Base-by-base conservation (phyloP, 2,329 filamentous ascomycete species). In the Aspergillus sclerotialis region DNA sequence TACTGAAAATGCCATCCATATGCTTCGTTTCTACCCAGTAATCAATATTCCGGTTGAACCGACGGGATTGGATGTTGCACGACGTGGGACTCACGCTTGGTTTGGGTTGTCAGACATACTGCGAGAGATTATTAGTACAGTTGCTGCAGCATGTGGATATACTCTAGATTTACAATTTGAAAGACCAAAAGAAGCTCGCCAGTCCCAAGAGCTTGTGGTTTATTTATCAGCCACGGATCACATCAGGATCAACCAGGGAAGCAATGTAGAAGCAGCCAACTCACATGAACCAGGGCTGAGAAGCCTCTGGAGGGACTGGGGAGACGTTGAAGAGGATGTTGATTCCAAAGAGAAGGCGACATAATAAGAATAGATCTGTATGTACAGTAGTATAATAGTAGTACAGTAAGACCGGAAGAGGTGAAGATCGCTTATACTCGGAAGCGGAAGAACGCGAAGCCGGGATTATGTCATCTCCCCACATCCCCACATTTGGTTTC, bases 1-100 rank as follows among this genome's bases (percentile, higher is more conserved):
- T 76, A 80, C 59, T 80, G 76, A 40, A 80, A 70, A 50, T 81
- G 76, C 75, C 76, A 80, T 45, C 77, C 77, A 55, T 76, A 80
- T 23, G 73, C 72, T 10, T 74, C 63, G 44, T 74, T 78, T 27
- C 68, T 75, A 38, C 15, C 6, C 11, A 29, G 17, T 6, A 21
- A 32, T 40, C 17, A 42, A 34, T 23, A 12, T 15, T n/a, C n/a
- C 19, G 25, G 14, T 5, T n/a, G 7, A 29, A 14, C 15, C 11
- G 6, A 18, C 17, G 17, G 14, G 18, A 29, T 25, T 14, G 10
- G 13, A 12, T 28, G 26, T 14, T 12, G 26, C 13, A 32, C 60
- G n/a, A n/a, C n/a, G n/a, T n/a, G n/a, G n/a, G n/a, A 43, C 60
- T 50, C 49, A 66, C 63, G 61, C 63, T 33, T 43, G 44, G 39